Evolutionary conservation across 306 rosid genomes (phyloP).

Genomic region (Ormosia emarginata): DNA sequence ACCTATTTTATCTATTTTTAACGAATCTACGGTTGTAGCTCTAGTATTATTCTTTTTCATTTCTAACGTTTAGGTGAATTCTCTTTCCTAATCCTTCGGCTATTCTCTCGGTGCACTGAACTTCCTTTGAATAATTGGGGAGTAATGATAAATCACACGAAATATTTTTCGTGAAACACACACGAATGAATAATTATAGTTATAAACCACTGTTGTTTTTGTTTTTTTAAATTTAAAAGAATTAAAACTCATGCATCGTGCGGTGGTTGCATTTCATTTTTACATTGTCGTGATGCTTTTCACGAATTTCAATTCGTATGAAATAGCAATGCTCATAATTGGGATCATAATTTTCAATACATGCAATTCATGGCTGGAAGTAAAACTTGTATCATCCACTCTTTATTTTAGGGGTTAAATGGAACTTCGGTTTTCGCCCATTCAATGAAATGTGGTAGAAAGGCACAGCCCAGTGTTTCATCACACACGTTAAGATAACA

Average conservation of each 20-base stretch:
- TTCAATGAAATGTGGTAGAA: constrained; percentile 2
- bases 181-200: too few species aligned
- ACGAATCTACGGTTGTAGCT: background rate
- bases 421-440: background rate
- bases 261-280: too few species aligned
- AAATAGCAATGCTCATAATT: too few species aligned
- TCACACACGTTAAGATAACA: too few species aligned
- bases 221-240: too few species aligned
- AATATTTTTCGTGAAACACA: too few species aligned
- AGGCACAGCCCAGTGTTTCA: background rate
- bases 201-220: too few species aligned
- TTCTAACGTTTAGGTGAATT: background rate
- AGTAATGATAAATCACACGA: too few species aligned
- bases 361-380: background rate
- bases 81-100: background rate
- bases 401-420: background rate
- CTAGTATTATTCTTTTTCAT: background rate
- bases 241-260: too few species aligned
- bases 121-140: background rate
- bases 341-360: background rate
- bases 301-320: too few species aligned
- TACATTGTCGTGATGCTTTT: too few species aligned
- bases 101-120: background rate
- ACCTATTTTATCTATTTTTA: background rate
- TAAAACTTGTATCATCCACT: background rate